Base-by-base conservation (phyloP, 1,284 basidiomycete genomes). In the Ceratobasidium sp. region DNA sequence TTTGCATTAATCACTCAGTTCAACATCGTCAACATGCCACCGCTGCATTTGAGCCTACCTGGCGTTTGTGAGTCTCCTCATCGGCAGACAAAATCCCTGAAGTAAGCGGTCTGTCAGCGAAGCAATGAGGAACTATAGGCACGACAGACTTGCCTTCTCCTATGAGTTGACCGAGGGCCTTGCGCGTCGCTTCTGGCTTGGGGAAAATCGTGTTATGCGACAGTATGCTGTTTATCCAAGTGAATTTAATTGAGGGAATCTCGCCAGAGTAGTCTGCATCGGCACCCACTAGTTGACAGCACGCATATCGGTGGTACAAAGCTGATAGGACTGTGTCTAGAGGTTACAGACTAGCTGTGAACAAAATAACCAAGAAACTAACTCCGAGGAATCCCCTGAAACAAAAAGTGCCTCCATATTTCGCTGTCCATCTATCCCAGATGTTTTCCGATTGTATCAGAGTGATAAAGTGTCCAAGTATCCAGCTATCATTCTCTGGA, bases 401-500 rank as follows among this genome's bases (percentile, higher is more conserved):
- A n/a, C 31, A 32, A 17, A 72, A n/a, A 8, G 50, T 62, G 35
- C 50, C 62, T 20, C 71, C 71, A 38, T 67, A 58, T 38, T 70
- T 53, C 22, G 25, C 47, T n/a, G 35, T 50, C 68, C 71, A 69
- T 17, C 49, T 52, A 34, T 67, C 54, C 15, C 31, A 43, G 2
- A 70, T 42, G 3, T n/a, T 32, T 3, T n/a, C n/a, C 6, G 27
- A 22, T 20, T 53, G 56, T 13, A 52, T 3, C 6, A 71, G 22
- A n/a, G 22, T 69, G 5, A 54, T 3, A 15, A 69, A 56, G 43
- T 71, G 67, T 6, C 70, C 70, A 34, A 69, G 54, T 8, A 71
- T 31, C 17, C 47, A 31, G 35, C 42, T 57, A 20, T 69, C 64
- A 40, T 54, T 54, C n/a, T 27, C 10, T 5, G 64, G 64, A 1